phyloP scores from a whole-genome alignment of 768 basidiomycete genomes.

The Lentinula raphanica region DNA sequence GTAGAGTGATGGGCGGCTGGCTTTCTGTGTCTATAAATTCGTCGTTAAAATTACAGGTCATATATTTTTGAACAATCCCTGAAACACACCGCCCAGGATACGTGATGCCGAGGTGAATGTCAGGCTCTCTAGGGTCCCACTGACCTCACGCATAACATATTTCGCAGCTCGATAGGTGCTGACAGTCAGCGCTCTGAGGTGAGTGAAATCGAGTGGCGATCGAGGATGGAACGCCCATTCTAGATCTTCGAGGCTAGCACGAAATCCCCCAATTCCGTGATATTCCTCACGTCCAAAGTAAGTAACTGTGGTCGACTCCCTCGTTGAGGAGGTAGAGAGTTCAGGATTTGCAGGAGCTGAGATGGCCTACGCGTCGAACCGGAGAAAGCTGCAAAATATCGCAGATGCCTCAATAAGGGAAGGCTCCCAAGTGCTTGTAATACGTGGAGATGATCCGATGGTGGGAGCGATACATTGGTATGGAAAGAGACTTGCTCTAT shows the following conservation, averaged over 20 bases:
- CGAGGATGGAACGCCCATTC: conserved; percentile 5
- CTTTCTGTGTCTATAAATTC: background rate
- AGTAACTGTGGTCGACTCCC: background rate
- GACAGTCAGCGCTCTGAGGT: background rate
- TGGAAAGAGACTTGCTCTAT: background rate
- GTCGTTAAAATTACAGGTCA: background rate
- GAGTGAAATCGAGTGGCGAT: conserved; percentile 1
- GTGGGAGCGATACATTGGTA: background rate
- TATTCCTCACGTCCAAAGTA: conserved; percentile 3
- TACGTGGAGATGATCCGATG: background rate
- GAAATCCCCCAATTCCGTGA: conserved; percentile 1
- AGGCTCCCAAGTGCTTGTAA: background rate
- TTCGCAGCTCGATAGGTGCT: conserved; percentile 1
- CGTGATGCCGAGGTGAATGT: conserved; percentile 4
- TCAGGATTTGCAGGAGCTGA: background rate
- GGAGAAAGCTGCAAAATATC: conserved; percentile 1
- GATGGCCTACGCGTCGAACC: background rate
- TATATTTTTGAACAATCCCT: background rate
- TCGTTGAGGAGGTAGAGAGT: background rate
- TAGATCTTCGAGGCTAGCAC: background rate
- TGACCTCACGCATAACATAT: background rate
- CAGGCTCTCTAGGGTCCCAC: background rate
- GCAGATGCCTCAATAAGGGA: background rate
- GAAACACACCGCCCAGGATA: background rate
- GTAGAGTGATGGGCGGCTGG: background rate